A percentile compares a stretch with the other conserved stretches of the same genome.
phyloP scores from a whole-genome alignment of 1,139 yeast genomes.

The Diutina scorzettiae region DNA sequence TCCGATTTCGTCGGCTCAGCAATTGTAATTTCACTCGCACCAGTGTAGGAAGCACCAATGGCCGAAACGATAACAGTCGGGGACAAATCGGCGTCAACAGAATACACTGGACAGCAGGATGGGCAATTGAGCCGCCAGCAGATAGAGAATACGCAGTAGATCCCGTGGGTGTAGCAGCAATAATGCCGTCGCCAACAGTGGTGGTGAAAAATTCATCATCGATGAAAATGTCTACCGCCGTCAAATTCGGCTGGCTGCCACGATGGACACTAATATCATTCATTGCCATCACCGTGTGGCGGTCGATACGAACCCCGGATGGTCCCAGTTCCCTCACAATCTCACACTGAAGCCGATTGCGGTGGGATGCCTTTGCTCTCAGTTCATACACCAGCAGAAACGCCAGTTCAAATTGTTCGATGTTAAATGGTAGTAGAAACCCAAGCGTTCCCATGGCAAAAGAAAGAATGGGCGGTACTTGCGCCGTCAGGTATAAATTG shows the following conservation, averaged over 20 bases:
- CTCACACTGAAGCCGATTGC: conserved; percentile 71
- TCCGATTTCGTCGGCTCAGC: conserved; percentile 35
- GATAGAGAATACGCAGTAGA: conserved; percentile 87
- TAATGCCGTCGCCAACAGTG: conserved; percentile 86
- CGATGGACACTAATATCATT: conserved; percentile 83
- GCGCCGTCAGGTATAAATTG: conserved; percentile 47
- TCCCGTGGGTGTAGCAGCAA: conserved; percentile 85
- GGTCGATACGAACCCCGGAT: conserved; percentile 3
- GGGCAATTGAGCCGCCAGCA: conserved; percentile 88
- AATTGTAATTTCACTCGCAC: conserved; percentile 59
- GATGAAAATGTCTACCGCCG: conserved; percentile 68
- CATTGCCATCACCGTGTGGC: conserved; percentile 40
- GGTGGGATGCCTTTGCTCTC: conserved; percentile 57
- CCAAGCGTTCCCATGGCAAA: conserved; percentile 91
- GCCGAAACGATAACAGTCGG: conserved; percentile 76
- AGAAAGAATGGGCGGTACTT: conserved; percentile 81
- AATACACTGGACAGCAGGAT: conserved; percentile 77
- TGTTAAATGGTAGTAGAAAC: conserved; percentile 78
- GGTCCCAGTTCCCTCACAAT: conserved; percentile 31
- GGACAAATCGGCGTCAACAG: conserved; percentile 86
- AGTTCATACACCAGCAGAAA: conserved; percentile 57
- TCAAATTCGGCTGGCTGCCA: conserved; percentile 78
- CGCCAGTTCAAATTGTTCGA: conserved; percentile 45
- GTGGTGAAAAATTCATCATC: conserved; percentile 78
- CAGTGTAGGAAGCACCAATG: conserved; percentile 65